Evolutionary conservation across 768 basidiomycete species (phyloP).

Genomic region (Exsudoporus frostii): DNA sequence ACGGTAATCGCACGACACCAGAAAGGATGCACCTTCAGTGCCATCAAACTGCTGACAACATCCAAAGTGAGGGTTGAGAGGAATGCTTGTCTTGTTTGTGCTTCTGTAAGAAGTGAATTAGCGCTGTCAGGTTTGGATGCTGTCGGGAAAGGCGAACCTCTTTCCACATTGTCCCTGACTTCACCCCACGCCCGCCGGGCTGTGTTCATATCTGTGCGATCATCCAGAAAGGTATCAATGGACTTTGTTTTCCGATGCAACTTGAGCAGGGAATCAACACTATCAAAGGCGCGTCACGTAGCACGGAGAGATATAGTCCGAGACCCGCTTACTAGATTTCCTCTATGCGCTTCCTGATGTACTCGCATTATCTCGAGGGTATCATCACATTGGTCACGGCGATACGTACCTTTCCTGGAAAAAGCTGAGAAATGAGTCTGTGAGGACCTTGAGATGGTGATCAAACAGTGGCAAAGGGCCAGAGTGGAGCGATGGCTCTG

Average conservation of each 20-base stretch:
- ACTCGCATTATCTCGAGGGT: slow-evolving; percentile 17
- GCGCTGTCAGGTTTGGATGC: neutral
- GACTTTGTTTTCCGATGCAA: slow-evolving; percentile 70
- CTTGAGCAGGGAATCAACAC: slow-evolving; percentile 70
- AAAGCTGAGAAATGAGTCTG: slow-evolving; percentile 74
- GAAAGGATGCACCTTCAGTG: slow-evolving; percentile 52
- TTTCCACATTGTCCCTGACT: slow-evolving; percentile 78
- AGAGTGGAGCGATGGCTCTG: slow-evolving; percentile 28
- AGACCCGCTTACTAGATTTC: slow-evolving; percentile 65
- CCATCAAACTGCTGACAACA: slow-evolving; percentile 65
- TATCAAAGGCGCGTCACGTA: slow-evolving; percentile 29
- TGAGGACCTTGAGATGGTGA: slow-evolving; percentile 60
- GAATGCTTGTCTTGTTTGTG: slow-evolving; percentile 79
- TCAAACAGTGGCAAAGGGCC: slow-evolving; percentile 74
- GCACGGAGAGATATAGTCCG: neutral
- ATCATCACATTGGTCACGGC: slow-evolving; percentile 14
- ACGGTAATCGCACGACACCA: neutral
- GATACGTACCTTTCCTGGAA: slow-evolving; percentile 75
- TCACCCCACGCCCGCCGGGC: slow-evolving; percentile 79
- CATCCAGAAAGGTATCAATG: slow-evolving; percentile 70
- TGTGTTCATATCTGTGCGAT: slow-evolving; percentile 61
- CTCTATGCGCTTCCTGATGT: slow-evolving; percentile 72
- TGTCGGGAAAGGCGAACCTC: slow-evolving; percentile 46
- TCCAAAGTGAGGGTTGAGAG: slow-evolving; percentile 65
- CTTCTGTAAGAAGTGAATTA: slow-evolving; percentile 48